Conservation (phyloP, 345 rosid species). For the Fremontodendron californicum region DNA sequence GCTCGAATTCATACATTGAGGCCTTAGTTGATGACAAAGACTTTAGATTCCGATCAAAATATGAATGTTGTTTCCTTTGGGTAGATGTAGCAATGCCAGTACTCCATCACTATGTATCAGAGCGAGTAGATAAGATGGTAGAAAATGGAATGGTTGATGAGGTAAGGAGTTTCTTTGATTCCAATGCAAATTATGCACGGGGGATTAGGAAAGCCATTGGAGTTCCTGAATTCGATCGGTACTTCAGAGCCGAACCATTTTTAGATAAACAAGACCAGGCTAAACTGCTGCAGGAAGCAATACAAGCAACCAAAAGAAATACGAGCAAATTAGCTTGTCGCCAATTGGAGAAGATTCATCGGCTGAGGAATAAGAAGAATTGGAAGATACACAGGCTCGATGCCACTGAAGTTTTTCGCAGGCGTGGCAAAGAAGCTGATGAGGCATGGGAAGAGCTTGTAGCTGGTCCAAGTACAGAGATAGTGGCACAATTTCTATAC, state of each 20-base stretch:
- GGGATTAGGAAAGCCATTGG: constrained; percentile 70
- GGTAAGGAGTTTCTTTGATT: constrained; percentile 42
- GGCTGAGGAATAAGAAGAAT: constrained; percentile 38
- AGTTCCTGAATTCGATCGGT: constrained; percentile 63
- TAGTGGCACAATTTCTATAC: constrained; percentile 48
- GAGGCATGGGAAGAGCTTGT: constrained; percentile 65
- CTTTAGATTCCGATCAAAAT: constrained; percentile 30
- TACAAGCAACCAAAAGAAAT: constrained; percentile 48
- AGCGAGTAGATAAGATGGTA: constrained; percentile 73
- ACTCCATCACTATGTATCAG: constrained; percentile 36
- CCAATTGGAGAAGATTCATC: constrained; percentile 59
- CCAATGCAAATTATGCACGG: constrained; percentile 28
- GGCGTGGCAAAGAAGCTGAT: constrained; percentile 38
- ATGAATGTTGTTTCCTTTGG: constrained; percentile 63
- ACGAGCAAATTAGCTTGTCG: constrained; percentile 47
- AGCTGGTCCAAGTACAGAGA: constrained; percentile 41
- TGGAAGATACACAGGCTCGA: constrained; percentile 70
- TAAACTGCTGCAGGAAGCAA: constrained; percentile 41
- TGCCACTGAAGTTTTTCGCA: constrained; percentile 52
- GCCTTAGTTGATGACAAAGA: constrained; percentile 43
- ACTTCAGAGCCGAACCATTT: constrained; percentile 41
- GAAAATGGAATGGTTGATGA: constrained; percentile 64
- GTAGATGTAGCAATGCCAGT: constrained; percentile 63
- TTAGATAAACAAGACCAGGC: constrained; percentile 21
- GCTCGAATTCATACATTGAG: constrained; percentile 71